Evolutionary conservation across 23 red algal species (phyloP).

Genomic region (Cyanidium caldarium): DNA sequence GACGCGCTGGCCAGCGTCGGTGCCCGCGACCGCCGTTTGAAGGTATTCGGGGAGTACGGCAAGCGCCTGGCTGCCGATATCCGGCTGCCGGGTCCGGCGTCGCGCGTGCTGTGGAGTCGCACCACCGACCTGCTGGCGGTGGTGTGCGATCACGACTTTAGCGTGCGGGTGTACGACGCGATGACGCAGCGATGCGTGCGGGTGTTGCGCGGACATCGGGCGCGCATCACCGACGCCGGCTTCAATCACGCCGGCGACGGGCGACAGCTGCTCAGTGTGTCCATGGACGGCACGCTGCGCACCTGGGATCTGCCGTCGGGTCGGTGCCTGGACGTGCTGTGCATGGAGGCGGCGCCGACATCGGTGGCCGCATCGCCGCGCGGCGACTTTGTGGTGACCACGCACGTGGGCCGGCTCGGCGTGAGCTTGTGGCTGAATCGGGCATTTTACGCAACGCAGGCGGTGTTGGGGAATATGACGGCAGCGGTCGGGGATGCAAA

Average conservation of each 20-base stretch:
- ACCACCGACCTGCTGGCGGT: slow-evolving; percentile 63
- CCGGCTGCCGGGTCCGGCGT: not conserved
- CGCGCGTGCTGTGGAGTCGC: slow-evolving; percentile 33
- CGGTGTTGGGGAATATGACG: not conserved
- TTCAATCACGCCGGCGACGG: slow-evolving; percentile 30
- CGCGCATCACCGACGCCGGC: slow-evolving; percentile 49
- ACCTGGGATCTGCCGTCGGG: slow-evolving; percentile 82
- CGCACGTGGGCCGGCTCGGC: slow-evolving; percentile 41
- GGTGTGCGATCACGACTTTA: slow-evolving; percentile 33
- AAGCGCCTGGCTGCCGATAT: slow-evolving; percentile 4
- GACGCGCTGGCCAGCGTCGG: not conserved
- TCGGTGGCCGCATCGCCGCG: slow-evolving; percentile 51
- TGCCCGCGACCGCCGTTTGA: slow-evolving; percentile 15
- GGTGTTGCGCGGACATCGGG: slow-evolving; percentile 30
- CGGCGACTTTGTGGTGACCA: slow-evolving; percentile 70
- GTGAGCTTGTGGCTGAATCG: slow-evolving; percentile 59
- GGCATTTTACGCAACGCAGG: slow-evolving; percentile 9
- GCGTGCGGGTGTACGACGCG: slow-evolving; percentile 53
- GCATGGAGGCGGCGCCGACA: slow-evolving; percentile 27
- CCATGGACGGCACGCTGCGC: slow-evolving; percentile 63
- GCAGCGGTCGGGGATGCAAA: not conserved
- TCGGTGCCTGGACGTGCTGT: slow-evolving; percentile 36
- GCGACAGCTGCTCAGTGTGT: slow-evolving; percentile 40
- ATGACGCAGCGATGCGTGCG: slow-evolving; percentile 37
- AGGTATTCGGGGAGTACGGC: slow-evolving; percentile 48